Base-by-base conservation (phyloP, 106 monocot genomes). In the Acanthochlamys bracteata region DNA sequence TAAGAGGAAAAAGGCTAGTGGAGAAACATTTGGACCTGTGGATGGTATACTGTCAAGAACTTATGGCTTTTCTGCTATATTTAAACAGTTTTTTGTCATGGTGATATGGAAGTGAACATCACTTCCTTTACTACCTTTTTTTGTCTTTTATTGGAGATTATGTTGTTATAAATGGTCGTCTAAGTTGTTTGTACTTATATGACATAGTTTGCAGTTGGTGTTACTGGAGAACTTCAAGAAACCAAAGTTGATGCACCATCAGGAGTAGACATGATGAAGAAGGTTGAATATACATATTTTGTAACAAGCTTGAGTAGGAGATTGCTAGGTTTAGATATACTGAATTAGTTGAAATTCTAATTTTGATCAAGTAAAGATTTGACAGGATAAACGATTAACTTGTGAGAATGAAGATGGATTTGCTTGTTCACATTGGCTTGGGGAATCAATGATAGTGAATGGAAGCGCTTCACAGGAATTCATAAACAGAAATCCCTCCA, bases 301-400 rank as follows among this genome's bases (percentile, higher is more conserved):
- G 7, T 43, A 43, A 43, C 7, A 13, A 43, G 7, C 13, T 8
- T 8, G 43, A 43, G 43, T 43, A 7, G n/a, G n/a, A n/a, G n/a
- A 43, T 43, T 43, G 43, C 13, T 43, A 43, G 7, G 43, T 43
- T 43, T 43, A 13, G 10, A 43, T 8, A 43, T 7, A 43, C 43
- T 43, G 10, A 13, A 43, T 66, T 80, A 70, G 76, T 70, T 62
- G 24, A 59, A 27, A 69, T 42, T 74, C 81, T 76, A 20, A 69
- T 78, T 77, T 71, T 55, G 27, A 71, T 76, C 61, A 67, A 67
- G 73, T 74, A 72, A 84, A 87, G 82, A 88, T 61, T 60, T 65
- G 69, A 60, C 78, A 76, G 55, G 78, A 65, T 69, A 88, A 81
- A 76, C 73, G 76, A 61, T 63, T 88, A 57, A 77, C 69, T 23